phyloP scores from a whole-genome alignment of 371 early-diverging fungal species.

The Mortierella sp. region DNA sequence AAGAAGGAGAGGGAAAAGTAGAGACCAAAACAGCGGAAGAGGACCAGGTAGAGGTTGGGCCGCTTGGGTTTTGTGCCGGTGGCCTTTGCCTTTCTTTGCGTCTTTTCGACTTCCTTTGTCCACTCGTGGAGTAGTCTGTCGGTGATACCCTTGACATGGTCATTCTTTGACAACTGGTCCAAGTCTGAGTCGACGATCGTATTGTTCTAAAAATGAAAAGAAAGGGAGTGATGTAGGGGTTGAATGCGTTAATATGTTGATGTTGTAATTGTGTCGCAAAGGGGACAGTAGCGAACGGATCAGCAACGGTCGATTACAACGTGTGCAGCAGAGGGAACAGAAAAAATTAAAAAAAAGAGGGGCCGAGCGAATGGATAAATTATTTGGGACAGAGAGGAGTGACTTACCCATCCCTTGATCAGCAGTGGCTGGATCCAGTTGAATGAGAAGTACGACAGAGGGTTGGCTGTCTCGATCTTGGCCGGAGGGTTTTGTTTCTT shows the following conservation, averaged over 20 bases:
- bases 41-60: constrained; percentile 49
- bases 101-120: constrained; percentile 38
- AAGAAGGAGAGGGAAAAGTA: constrained; percentile 32
- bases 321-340: not conserved
- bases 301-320: not conserved
- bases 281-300: not conserved
- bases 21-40: constrained; percentile 49
- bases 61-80: constrained; percentile 28
- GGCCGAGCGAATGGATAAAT: too few species aligned
- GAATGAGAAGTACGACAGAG: constrained; percentile 50
- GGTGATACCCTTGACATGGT: constrained; percentile 41
- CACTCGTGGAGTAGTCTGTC: constrained; percentile 44
- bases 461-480: constrained; percentile 39
- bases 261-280: not conserved
- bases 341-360: not conserved
- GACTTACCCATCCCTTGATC: constrained; percentile 47
- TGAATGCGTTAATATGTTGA: constrained; percentile 11
- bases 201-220: constrained; percentile 18
- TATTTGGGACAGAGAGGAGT: not conserved
- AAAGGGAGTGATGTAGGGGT: not conserved
- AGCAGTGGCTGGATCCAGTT: constrained; percentile 53
- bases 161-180: constrained; percentile 41
- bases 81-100: constrained; percentile 23
- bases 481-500: constrained; percentile 44
- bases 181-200: constrained; percentile 40